Evolutionary conservation across 2,329 filamentous ascomycete genomes (phyloP).

Genomic region (Clonostachys solani): DNA sequence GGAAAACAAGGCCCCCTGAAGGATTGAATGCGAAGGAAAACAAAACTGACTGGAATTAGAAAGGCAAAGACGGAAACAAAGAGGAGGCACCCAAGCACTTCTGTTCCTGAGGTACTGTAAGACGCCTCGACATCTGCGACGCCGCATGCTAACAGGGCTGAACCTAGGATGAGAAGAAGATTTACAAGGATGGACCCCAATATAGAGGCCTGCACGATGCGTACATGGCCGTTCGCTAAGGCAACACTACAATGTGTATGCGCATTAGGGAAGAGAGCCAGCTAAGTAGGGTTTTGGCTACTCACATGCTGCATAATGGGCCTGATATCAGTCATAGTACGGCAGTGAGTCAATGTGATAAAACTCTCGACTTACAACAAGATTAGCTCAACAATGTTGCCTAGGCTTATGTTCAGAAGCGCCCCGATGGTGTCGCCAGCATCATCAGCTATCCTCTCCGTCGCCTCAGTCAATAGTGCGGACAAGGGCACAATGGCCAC

Average conservation of each 20-base stretch:
- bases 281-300: background rate
- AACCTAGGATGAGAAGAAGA: conserved; percentile 69
- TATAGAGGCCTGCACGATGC: conserved; percentile 72
- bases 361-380: conserved; percentile 38
- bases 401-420: conserved; percentile 57
- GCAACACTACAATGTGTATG: conserved; percentile 35
- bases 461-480: conserved; percentile 52
- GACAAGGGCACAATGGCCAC: conserved; percentile 57
- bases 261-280: no score
- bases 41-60: conserved; percentile 23
- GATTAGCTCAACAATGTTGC: conserved; percentile 60
- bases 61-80: conserved; percentile 32
- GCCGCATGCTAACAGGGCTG: conserved; percentile 68
- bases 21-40: background rate
- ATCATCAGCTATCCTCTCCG: conserved; percentile 52
- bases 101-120: conserved; percentile 21
- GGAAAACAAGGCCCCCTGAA: background rate
- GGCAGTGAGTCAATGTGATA: background rate
- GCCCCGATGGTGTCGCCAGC: conserved; percentile 56
- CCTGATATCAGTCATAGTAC: background rate
- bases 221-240: conserved; percentile 56
- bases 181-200: conserved; percentile 77
- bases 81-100: conserved; percentile 26
- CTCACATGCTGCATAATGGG: background rate
- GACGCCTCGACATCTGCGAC: conserved; percentile 63